Evolutionary conservation across 306 rosid species (phyloP), one percentile per base, ranked within the genome.

Genomic region (Ormosia emarginata): DNA sequence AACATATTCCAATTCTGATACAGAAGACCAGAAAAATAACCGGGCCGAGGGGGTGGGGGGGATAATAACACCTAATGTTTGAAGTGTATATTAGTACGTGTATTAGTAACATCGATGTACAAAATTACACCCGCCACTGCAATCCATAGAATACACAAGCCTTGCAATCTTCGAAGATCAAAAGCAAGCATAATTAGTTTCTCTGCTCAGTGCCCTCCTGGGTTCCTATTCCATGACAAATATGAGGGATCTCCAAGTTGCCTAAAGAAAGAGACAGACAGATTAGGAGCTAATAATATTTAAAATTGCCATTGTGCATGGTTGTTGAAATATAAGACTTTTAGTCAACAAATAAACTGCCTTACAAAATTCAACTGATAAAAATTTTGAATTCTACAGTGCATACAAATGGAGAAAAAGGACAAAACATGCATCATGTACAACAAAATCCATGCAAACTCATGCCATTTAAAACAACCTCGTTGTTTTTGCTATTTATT

Each of bases 191-290:
- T 62, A 64, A 49, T 56, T 39, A 29, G 63, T 39, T 70, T 32
- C 66, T 75, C 59, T 71, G 75, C 74, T 89, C 83, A 95, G 67
- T 79, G 97, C 56, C 97, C 97, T 58, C 87, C 89, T 1, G 94
- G 91, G 71, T 71, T 91, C 83, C 92, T 89, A 86, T 95, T 95
- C 99, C 98, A 95, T 39, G 99, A 95, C 88, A 95, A 79, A 77
- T 95, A 95, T 0, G 98, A 85, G 0, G 99, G 98, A 84, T 95
- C 99, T 75, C 99, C 99, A 61, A 95, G 99, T 91, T 87, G 91
- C 93, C 99, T 95, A 90, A 64, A 82, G 55, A 62, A 40, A 79
- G 37, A 81, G 13, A 41, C 14, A 71, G 17, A 78, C 4, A 67
- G 43, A 37, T 66, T 37, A 43, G 46, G 29, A 71, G 17, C 82